Evolutionary conservation across 305 asterid genomes (phyloP).

Genomic region (Solanum hybrid): DNA sequence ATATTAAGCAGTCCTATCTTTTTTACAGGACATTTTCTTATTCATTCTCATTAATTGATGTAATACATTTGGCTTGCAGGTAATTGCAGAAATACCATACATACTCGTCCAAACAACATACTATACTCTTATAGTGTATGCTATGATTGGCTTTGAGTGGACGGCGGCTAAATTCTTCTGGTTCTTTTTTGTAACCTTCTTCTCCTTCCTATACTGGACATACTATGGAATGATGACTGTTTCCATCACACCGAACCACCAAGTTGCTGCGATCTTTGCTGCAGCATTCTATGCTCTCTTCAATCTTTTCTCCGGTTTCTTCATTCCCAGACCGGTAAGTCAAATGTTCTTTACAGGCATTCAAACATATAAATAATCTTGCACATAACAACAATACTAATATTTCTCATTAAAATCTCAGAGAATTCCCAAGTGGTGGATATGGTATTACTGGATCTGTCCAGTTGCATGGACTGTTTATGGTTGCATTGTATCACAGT

Average conservation of each 20-base stretch:
- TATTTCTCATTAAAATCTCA: constrained; percentile 12
- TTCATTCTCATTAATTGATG: background rate
- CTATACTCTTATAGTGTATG: constrained; percentile 62
- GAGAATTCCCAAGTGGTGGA: constrained; percentile 75
- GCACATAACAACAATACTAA: background rate
- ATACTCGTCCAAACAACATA: constrained; percentile 53
- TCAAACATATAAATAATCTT: background rate
- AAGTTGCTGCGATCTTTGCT: constrained; percentile 79
- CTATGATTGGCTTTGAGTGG: constrained; percentile 86
- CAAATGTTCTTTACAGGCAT: background rate
- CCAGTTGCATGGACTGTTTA: constrained; percentile 93
- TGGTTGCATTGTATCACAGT: constrained; percentile 74
- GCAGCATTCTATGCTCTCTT: constrained; percentile 71
- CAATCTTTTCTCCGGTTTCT: constrained; percentile 84
- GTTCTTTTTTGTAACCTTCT: constrained; percentile 72
- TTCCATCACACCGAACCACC: constrained; percentile 87
- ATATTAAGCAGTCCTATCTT: background rate
- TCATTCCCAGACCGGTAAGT: constrained; percentile 85
- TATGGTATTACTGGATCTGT: constrained; percentile 85
- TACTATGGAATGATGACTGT: constrained; percentile 97
- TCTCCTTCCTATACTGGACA: constrained; percentile 80
- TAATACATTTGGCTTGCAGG: constrained; percentile 28
- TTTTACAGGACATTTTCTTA: background rate
- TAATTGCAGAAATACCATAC: constrained; percentile 63
- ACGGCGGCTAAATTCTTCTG: constrained; percentile 72